Percentiles rank a stretch among this genome's conserved stretches.
These are phyloP conservation scores for Podospora comata DNA, from an alignment of 495 filamentous ascomycete genomes.

Conservation along the genomic window DNA sequence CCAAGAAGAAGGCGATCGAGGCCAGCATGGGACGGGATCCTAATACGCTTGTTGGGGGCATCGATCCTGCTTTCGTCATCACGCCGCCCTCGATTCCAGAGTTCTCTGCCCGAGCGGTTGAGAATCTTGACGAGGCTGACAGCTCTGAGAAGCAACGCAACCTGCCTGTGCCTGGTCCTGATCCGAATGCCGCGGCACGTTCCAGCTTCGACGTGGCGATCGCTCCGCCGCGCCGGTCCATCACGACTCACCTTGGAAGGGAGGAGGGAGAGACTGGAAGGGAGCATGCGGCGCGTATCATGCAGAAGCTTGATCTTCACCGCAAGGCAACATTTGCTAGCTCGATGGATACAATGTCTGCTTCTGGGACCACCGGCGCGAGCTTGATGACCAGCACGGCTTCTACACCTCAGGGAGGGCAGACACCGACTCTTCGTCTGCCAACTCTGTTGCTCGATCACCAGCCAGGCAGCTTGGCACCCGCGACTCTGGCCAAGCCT, in stretches of 20 bases:
- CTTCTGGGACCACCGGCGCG: conserved; percentile 45
- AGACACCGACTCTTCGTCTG: conserved; percentile 23
- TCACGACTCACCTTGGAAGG: conserved; percentile 43
- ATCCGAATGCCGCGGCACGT: conserved; percentile 53
- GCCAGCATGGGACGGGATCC: conserved; percentile 60
- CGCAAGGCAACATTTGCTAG: conserved; percentile 64
- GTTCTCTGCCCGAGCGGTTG: conserved; percentile 73
- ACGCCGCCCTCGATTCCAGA: conserved; percentile 83
- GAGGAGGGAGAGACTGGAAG: conserved; percentile 63
- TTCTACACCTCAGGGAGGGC: conserved; percentile 27
- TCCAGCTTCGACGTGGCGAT: conserved; percentile 68
- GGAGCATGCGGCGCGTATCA: conserved; percentile 81
- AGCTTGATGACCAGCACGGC: conserved; percentile 62
- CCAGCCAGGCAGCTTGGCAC: conserved; percentile 66
- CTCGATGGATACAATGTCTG: conserved; percentile 32
- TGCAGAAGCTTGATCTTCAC: conserved; percentile 88
- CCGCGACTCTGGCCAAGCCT: conserved; percentile 76
- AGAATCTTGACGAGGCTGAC: conserved; percentile 59
- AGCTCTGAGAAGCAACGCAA: conserved; percentile 58
- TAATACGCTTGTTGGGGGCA: conserved; percentile 54
- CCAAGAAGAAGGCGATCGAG: conserved; percentile 88
- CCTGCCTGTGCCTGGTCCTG: conserved; percentile 64
- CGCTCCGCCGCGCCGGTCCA: conserved; percentile 44
- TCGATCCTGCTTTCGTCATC: conserved; percentile 88
- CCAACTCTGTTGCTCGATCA: conserved; percentile 32